These are phyloP conservation scores for Trichoderma citrinoviride DNA, from an alignment of 2,329 filamentous ascomycete species.

Conservation along the genomic window DNA sequence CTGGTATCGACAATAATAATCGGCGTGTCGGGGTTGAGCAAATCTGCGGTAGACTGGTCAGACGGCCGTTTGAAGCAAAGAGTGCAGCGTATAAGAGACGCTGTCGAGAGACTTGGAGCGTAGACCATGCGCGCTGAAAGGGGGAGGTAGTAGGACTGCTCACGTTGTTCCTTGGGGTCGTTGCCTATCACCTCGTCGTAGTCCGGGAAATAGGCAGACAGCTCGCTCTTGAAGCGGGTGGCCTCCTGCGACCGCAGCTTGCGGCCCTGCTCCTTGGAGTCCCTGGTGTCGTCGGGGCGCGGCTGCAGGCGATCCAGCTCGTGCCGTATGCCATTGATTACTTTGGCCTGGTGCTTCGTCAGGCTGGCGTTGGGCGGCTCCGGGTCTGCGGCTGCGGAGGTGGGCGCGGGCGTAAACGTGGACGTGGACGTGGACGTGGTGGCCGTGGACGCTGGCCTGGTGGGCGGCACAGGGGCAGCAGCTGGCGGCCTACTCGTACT, in stretches of 20 bases:
- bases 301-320: slow-evolving; percentile 58
- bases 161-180: slow-evolving; percentile 74
- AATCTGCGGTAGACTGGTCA: slow-evolving; percentile 51
- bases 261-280: slow-evolving; percentile 61
- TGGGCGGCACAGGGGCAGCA: slow-evolving; percentile 18
- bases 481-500: neutral
- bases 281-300: slow-evolving; percentile 43
- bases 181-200: slow-evolving; percentile 94
- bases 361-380: slow-evolving; percentile 32
- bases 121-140: neutral
- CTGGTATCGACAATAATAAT: slow-evolving; percentile 65
- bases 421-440: slow-evolving; percentile 21
- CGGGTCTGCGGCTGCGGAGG: slow-evolving; percentile 23
- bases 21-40: slow-evolving; percentile 68
- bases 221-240: slow-evolving; percentile 83
- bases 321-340: slow-evolving; percentile 60
- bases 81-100: neutral
- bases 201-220: slow-evolving; percentile 86
- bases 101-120: neutral
- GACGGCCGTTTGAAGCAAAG: neutral
- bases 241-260: slow-evolving; percentile 85
- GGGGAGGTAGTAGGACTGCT: slow-evolving; percentile 32
- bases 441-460: slow-evolving; percentile 28
- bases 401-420: slow-evolving; percentile 14
- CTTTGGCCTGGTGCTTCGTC: slow-evolving; percentile 56